Evolutionary conservation across 331 rosid species (phyloP).

Genomic region (Malus hybrid): DNA sequence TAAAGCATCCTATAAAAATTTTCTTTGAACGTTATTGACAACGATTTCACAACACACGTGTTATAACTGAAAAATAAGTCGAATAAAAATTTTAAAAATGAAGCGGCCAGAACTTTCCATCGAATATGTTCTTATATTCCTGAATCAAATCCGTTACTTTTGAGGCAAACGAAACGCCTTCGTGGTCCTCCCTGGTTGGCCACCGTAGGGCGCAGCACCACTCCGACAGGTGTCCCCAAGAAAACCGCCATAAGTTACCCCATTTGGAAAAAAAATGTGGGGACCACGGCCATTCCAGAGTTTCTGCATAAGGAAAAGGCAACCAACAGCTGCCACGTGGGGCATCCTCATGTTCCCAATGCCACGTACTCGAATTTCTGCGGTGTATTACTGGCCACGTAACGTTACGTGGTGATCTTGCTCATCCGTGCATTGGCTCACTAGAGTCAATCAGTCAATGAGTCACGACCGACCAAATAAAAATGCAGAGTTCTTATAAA

Average conservation of each 20-base stretch:
- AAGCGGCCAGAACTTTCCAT: no score
- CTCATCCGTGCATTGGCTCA: neutral
- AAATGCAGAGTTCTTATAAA: neutral
- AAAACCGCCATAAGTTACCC: neutral
- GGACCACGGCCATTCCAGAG: neutral
- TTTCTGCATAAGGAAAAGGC: neutral
- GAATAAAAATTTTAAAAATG: no score
- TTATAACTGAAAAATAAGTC: no score
- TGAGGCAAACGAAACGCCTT: neutral
- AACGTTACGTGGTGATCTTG: neutral
- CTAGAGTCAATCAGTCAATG: neutral
- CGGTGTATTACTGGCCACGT: neutral
- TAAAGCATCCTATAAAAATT: no score
- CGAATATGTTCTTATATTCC: no score
- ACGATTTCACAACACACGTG: no score
- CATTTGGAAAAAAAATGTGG: neutral
- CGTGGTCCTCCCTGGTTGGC: neutral
- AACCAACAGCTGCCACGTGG: neutral
- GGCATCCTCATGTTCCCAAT: neutral
- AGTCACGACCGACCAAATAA: neutral
- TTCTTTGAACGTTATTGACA: no score
- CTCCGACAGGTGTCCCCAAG: neutral
- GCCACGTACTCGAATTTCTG: neutral
- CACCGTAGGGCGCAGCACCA: neutral
- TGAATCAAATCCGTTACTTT: neutral